These are phyloP conservation scores for Cytospora piceae DNA, from an alignment of 2,329 filamentous ascomycete species.

Conservation along the genomic window DNA sequence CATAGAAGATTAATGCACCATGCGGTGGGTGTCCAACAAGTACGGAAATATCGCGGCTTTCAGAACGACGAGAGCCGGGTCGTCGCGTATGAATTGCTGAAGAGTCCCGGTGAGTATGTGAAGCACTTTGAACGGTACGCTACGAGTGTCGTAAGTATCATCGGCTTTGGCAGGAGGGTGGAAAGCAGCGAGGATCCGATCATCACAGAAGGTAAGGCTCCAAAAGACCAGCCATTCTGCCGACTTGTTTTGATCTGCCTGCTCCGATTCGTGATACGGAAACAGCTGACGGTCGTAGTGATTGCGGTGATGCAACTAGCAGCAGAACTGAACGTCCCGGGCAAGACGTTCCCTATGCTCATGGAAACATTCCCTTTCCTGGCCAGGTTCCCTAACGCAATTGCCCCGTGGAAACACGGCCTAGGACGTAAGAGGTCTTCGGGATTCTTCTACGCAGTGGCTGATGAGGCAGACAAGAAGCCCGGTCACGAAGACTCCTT, in stretches of 20 bases:
- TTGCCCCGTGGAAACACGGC: constrained; percentile 56
- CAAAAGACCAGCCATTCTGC: background rate
- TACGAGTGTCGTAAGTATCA: constrained; percentile 58
- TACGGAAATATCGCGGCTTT: constrained; percentile 55
- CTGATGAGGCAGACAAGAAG: constrained; percentile 52
- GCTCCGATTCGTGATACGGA: background rate
- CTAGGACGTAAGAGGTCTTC: constrained; percentile 51
- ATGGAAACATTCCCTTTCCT: constrained; percentile 59
- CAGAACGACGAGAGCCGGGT: constrained; percentile 63
- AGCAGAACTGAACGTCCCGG: constrained; percentile 57
- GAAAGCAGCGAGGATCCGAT: constrained; percentile 56
- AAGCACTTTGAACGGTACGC: constrained; percentile 58
- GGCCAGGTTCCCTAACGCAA: constrained; percentile 51
- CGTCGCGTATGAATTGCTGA: constrained; percentile 55
- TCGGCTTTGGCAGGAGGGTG: constrained; percentile 59
- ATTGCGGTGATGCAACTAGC: constrained; percentile 61
- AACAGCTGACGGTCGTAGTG: constrained; percentile 38
- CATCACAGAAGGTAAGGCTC: constrained; percentile 50
- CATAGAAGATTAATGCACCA: constrained; percentile 57
- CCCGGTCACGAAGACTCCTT: constrained; percentile 45
- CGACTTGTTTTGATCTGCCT: background rate
- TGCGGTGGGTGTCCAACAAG: constrained; percentile 58
- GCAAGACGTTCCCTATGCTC: constrained; percentile 59
- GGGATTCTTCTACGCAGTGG: constrained; percentile 57
- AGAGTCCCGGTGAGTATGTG: constrained; percentile 50